phyloP scores from a whole-genome alignment of 192 early-diverging fungal species.

The Coemansia sp. region DNA sequence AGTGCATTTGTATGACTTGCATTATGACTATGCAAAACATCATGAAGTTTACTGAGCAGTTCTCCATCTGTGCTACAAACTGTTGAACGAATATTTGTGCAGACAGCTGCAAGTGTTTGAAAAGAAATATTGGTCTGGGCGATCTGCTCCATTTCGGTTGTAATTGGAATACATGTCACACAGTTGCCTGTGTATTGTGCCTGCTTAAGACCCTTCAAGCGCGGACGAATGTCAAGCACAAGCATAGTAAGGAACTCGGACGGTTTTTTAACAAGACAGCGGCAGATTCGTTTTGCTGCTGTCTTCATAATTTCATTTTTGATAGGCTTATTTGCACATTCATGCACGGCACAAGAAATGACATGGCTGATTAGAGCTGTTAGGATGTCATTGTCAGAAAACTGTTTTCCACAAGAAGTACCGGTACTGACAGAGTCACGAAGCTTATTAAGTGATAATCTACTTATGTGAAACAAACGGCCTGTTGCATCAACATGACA shows the following conservation, averaged over 20 bases:
- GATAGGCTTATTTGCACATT: background rate
- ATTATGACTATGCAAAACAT: background rate
- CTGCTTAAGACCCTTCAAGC: background rate
- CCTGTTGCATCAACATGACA: background rate
- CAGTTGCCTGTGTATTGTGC: constrained; percentile 6
- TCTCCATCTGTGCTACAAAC: background rate
- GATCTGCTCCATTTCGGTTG: background rate
- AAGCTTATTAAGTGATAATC: background rate
- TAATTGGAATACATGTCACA: constrained; percentile 2
- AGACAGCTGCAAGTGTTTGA: constrained; percentile 4
- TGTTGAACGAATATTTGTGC: background rate
- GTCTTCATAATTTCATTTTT: background rate
- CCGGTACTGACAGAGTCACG: background rate
- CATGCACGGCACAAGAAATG: background rate
- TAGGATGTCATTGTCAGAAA: constrained; percentile 26
- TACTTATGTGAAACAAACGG: constrained; percentile 19
- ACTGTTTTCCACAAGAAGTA: background rate
- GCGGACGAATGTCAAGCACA: constrained; percentile 17
- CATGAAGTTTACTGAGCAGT: constrained; percentile 4
- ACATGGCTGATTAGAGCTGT: constrained; percentile 11
- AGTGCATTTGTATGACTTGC: constrained; percentile 6
- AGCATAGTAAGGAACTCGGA: constrained; percentile 6
- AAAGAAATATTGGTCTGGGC: background rate
- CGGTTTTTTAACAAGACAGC: background rate
- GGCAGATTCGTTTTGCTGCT: background rate